Base-by-base conservation (phyloP, 768 basidiomycete genomes). In the Macrocybe gigantea region DNA sequence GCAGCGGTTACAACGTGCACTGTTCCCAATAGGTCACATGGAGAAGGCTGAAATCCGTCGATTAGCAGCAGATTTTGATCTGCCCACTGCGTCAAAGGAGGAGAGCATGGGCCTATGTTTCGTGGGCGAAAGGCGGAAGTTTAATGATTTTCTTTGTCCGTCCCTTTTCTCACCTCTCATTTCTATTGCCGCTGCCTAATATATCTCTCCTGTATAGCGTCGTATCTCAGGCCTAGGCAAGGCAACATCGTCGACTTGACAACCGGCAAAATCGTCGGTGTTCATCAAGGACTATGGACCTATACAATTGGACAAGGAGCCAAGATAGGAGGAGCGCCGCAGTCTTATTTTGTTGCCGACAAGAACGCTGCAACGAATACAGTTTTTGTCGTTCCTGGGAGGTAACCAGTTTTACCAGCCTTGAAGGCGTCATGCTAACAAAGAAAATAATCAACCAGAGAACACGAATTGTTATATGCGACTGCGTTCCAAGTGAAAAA, bases 61-160 rank as follows among this genome's bases (percentile, higher is more conserved):
- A 49, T 67, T 95, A 12, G 94, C 94, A 0, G 64, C 64, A 7
- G 60, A 77, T 32, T 77, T 77, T 60, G 66, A 62, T 1, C 64
- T 97, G 13, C 82, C 84, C 3, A 93, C 85, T 2, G 88, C 90
- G 0, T 71, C 77, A 2, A 74, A 90, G 50, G 74, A 73, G 12
- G 94, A 98, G 60, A 93, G 89, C 63, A 93, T 95, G 81, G 94
- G 94, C 0, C 77, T 98, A 12, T 98, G 94, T 59, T 98, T 98
- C 53, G 83, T 98, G 1, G 94, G 93, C 5, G 80, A 93, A 59
- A 81, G 85, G 57, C 71, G 73, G 7, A 76, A 69, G 41, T 94
- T 95, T 54, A 70, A 74, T 29, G 66, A 77, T 7, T 97, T 94
- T 60, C 63, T 94, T 42, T 77, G 90, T 87, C 50, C 52, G 77